Evolutionary conservation across 441 rosid genomes (phyloP).

Genomic region (Hypseocharis bilobata): DNA sequence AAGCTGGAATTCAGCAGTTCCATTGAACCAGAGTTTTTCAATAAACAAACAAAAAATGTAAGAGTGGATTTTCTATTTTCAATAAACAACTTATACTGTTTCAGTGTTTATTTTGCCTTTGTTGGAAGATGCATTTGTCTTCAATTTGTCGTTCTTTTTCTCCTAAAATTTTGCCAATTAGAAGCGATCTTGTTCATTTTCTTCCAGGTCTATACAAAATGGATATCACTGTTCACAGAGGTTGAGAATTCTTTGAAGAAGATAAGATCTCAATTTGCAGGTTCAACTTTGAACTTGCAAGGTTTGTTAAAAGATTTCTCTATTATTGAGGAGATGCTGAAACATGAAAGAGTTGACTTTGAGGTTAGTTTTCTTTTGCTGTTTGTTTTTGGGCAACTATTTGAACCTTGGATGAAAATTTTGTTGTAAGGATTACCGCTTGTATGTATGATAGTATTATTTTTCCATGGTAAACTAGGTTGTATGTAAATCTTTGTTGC

Average conservation of each 20-base stretch:
- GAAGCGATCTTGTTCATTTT: conserved; percentile 14
- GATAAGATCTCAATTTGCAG: conserved; percentile 38
- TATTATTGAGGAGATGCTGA: conserved; percentile 58
- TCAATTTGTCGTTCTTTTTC: neutral
- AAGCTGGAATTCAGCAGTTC: conserved; percentile 53
- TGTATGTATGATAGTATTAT: no score
- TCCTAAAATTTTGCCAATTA: neutral
- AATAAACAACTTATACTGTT: conserved; percentile 7
- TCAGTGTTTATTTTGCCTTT: conserved; percentile 14
- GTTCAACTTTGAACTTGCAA: conserved; percentile 38
- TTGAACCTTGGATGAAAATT: neutral
- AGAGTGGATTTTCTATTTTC: conserved; percentile 17
- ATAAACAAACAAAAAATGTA: conserved; percentile 53
- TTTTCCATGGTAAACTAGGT: no score
- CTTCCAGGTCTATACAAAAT: conserved; percentile 54
- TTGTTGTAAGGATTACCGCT: neutral
- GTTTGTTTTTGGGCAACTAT: neutral
- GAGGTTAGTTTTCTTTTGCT: conserved; percentile 46
- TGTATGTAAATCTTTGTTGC: neutral
- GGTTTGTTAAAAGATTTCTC: conserved; percentile 43
- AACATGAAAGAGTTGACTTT: conserved; percentile 45
- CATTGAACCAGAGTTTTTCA: conserved; percentile 44
- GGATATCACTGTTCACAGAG: conserved; percentile 49
- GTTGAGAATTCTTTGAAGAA: conserved; percentile 44
- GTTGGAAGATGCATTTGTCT: conserved; percentile 4